Conservation (phyloP, 805 yeast species). For the Cyberlindnera euphorbiiphila region DNA sequence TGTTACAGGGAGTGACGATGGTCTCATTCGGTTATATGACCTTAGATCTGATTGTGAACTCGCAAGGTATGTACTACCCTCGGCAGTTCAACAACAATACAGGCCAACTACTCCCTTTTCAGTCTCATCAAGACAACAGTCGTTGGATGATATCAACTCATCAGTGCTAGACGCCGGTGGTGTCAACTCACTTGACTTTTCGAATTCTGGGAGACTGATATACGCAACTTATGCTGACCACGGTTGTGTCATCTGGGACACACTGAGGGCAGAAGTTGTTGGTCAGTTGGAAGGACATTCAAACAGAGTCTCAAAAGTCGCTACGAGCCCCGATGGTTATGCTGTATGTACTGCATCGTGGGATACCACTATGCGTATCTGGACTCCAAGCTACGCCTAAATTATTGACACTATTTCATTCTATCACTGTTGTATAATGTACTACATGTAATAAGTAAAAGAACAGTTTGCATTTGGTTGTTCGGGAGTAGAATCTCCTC, state of each 20-base stretch:
- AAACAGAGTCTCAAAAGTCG: slow-evolving; percentile 58
- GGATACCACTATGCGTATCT: slow-evolving; percentile 69
- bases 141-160: slow-evolving; percentile 19
- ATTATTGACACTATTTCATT: neutral
- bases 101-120: slow-evolving; percentile 5
- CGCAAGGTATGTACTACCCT: slow-evolving; percentile 39
- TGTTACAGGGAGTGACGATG: slow-evolving; percentile 78
- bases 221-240: slow-evolving; percentile 73
- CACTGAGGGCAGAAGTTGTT: slow-evolving; percentile 57
- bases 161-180: slow-evolving; percentile 55
- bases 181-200: slow-evolving; percentile 66
- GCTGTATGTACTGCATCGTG: slow-evolving; percentile 78
- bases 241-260: slow-evolving; percentile 77
- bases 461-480: too few species aligned
- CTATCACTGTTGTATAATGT: too few species aligned
- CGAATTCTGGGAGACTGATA: slow-evolving; percentile 69
- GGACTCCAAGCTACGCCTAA: slow-evolving; percentile 42
- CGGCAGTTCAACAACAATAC: slow-evolving; percentile 10
- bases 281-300: slow-evolving; percentile 65
- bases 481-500: too few species aligned
- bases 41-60: slow-evolving; percentile 72
- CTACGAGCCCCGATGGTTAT: slow-evolving; percentile 67
- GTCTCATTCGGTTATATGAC: slow-evolving; percentile 65
- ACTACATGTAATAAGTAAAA: too few species aligned
- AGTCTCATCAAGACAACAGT: slow-evolving; percentile 24